phyloP scores from a whole-genome alignment of 805 yeast species.

The Suhomyces kilbournensis region DNA sequence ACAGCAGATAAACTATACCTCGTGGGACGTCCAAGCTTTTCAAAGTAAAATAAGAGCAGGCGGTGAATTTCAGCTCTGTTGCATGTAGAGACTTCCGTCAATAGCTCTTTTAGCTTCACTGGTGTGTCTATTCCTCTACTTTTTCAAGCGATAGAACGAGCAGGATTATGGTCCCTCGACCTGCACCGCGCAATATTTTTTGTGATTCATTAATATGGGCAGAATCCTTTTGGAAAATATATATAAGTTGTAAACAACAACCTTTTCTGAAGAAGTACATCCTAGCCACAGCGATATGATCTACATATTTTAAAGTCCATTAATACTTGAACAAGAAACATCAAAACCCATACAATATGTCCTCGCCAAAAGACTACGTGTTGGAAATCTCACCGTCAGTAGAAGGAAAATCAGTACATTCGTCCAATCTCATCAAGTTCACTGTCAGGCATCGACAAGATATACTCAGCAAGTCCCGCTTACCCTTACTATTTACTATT shows the following conservation, averaged over 20 bases:
- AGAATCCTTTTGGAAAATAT: neutral
- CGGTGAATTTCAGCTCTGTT: neutral
- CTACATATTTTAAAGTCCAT: slow-evolving; percentile 7
- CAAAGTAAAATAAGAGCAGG: neutral
- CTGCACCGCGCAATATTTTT: neutral
- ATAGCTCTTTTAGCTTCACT: neutral
- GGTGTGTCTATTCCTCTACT: neutral
- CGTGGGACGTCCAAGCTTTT: neutral
- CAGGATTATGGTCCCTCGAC: neutral
- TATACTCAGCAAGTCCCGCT: slow-evolving; percentile 3
- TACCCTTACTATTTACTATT: neutral
- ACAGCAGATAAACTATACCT: neutral
- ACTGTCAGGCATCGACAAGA: slow-evolving; percentile 12
- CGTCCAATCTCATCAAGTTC: slow-evolving; percentile 17
- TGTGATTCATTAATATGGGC: neutral
- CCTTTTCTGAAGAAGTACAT: neutral
- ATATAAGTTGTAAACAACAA: neutral
- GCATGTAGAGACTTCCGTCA: neutral
- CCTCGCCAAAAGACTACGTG: slow-evolving; percentile 27
- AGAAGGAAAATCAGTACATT: slow-evolving; percentile 9
- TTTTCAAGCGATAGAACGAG: neutral
- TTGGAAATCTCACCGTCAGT: slow-evolving; percentile 25
- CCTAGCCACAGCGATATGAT: slow-evolving; percentile 2
- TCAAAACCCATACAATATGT: slow-evolving; percentile 15
- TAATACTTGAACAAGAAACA: neutral